Base-by-base conservation (phyloP, 169 alveolate species). In the Eimeria tenella region DNA sequence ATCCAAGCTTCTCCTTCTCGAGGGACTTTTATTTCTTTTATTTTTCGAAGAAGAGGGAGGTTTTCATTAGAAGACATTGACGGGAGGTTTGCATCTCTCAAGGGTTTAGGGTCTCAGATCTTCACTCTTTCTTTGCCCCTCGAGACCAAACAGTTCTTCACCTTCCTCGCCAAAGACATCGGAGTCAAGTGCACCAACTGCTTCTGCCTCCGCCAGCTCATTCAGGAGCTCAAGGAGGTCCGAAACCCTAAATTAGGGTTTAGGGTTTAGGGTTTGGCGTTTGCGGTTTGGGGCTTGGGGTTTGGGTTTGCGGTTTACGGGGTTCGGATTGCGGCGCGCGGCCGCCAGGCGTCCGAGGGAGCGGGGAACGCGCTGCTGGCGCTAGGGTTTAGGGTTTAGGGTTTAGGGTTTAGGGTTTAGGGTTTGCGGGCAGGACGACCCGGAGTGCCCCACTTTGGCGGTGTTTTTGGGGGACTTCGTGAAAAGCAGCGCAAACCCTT, bases 21-120 rank as follows among this genome's bases (percentile, higher is more conserved):
- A 31, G 95, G 95, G 58, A 92, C 77, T 10, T 74, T 92, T 68
- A 58, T 92, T 65, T 82, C 95, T 42, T 81, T 92, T 49, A 52
- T 91, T 49, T 15, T 92, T 19, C 62, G 92, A 25, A 53, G 86
- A 11, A 55, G 62, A 25, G 95, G 81, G 17, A 15, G 95, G 50
- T 82, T 79, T 4, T 50, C 70, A 25, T 65, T 92, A 19, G 53
- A 13, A 9, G 95, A 92, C 65, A 53, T 92, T 5, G 86, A 92
- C n/a, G 49, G 23, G 6, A 73, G 73, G 31, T 79, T 92, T 62
- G 9, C 17, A 21, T 7, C 49, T 19, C 31, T 83, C 17, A 71
- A 56, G 50, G 89, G 60, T 5, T 4, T 49, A 5, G 5, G 52
- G 4, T 56, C 70, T 21, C 58, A 52, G 52, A 42, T 92, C 50